phyloP scores from a whole-genome alignment of 306 rosid genomes.

The Mimosa bimucronata region DNA sequence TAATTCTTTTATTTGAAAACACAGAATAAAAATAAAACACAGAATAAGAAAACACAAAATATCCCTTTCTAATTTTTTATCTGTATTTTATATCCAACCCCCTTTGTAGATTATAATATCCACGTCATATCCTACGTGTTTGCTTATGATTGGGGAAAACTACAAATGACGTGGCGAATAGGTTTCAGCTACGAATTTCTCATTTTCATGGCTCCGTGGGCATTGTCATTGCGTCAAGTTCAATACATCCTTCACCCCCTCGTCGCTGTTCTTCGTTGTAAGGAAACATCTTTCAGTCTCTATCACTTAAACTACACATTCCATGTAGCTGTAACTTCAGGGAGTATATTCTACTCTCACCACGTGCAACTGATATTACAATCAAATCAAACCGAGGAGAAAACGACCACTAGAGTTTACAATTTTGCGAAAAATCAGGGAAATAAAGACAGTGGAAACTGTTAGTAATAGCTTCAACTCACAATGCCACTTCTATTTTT shows the following conservation, averaged over 20 bases:
- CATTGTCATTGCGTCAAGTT: neutral
- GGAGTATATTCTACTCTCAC: constrained; percentile 22
- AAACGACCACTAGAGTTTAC: constrained; percentile 11
- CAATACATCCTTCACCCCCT: neutral
- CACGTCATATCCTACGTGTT: too few species aligned
- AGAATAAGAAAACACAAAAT: too few species aligned
- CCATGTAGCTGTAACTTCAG: neutral
- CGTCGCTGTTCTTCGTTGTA: neutral
- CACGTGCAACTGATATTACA: constrained; percentile 15
- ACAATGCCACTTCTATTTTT: constrained; percentile 51
- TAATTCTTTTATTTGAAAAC: too few species aligned
- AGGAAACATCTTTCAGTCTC: neutral
- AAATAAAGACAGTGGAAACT: constrained; percentile 36
- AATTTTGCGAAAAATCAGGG: constrained; percentile 10
- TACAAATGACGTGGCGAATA: too few species aligned
- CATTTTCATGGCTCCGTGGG: neutral
- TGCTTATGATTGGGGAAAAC: too few species aligned
- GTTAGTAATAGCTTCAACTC: constrained; percentile 29
- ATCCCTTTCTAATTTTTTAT: too few species aligned
- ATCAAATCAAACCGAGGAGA: constrained; percentile 19
- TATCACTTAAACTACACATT: neutral
- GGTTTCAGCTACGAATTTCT: too few species aligned
- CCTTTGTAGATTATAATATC: too few species aligned
- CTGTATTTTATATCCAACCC: too few species aligned
- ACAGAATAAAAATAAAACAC: too few species aligned